Evolutionary conservation across 176 grass and related monocot genomes (phyloP).

Genomic region (Phoenix roebelenii): DNA sequence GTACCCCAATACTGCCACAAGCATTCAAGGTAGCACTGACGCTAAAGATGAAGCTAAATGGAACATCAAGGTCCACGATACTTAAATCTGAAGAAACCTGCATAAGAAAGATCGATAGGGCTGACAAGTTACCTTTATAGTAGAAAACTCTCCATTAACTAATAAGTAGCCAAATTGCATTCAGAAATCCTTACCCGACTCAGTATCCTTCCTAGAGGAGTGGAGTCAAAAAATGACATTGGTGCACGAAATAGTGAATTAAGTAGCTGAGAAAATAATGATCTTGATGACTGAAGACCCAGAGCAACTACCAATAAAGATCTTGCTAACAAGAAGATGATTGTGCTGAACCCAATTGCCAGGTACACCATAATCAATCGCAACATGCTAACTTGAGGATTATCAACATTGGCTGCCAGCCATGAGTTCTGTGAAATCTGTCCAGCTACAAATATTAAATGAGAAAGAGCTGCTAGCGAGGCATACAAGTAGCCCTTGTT

Average conservation of each 20-base stretch:
- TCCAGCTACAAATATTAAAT: conserved; percentile 50
- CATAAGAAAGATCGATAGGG: background rate
- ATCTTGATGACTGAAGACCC: conserved; percentile 73
- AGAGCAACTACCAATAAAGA: conserved; percentile 41
- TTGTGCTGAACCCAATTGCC: conserved; percentile 41
- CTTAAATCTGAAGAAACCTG: conserved; percentile 89
- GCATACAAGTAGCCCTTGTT: conserved; percentile 69
- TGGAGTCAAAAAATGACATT: conserved; percentile 91
- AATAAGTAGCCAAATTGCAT: conserved; percentile 6
- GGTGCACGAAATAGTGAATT: conserved; percentile 69
- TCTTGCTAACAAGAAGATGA: conserved; percentile 65
- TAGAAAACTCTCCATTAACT: background rate
- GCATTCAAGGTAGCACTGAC: conserved; percentile 44
- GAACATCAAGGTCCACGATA: conserved; percentile 85
- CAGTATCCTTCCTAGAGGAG: conserved; percentile 82
- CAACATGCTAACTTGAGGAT: conserved; percentile 48
- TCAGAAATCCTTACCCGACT: conserved; percentile 57
- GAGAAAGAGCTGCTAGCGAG: conserved; percentile 34
- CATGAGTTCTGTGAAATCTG: conserved; percentile 96
- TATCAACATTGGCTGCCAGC: conserved; percentile 87
- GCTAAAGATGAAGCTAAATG: conserved; percentile 53
- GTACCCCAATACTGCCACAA: conserved; percentile 69
- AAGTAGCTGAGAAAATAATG: conserved; percentile 73
- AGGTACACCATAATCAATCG: conserved; percentile 77
- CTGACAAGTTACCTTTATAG: too few species aligned